Evolutionary conservation across 495 filamentous ascomycete species (phyloP), one percentile per base, ranked within the genome.

Genomic region (Evernia prunastri): DNA sequence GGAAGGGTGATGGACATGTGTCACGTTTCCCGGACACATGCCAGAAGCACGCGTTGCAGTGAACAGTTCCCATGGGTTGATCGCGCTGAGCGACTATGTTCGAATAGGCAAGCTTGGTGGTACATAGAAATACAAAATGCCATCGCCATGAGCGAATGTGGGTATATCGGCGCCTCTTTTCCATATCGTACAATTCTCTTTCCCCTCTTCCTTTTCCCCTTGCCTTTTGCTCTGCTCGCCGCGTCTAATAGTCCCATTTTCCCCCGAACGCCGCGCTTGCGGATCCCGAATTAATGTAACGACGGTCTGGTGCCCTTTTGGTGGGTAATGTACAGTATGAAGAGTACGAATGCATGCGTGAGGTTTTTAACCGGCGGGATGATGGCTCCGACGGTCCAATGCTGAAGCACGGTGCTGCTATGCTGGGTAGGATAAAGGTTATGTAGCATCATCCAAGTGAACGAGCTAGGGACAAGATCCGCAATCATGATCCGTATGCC

Each of bases 121-220:
- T 29, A 31, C 23, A 17, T 31, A 18, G 3, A 53, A 15, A 31
- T 31, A 27, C 15, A 53, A 8, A 62, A 62, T 33, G 49, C 35
- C 60, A 64, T 64, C 62, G 62, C 62, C 40, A 64, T 63, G n/a
- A 70, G 68, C 68, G 68, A 70, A 66, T 56, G 68, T 70, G 68
- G 68, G 68, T 70, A 70, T 70, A 67, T 33, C 45, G 9, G 37
- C 23, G n/a, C n/a, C 23, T 18, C 18, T 17, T 10, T 11, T 56
- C 8, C 3, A 15, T 27, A 65, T 51, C 29, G 36, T 66, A 66
- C 66, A 65, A 11, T 49, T 36, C 23, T 43, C 8, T 35, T 23
- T 23, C n/a, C 51, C 49, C 11, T 23, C 7, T 31, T 7, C 49
- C 40, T 3, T 20, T 43, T 4, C 15, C 15, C 31, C 12, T 31